A percentile compares a stretch with the other conserved stretches of the same genome.
phyloP scores from a whole-genome alignment of 2,329 filamentous ascomycete genomes.

The Phaeoacremonium minimum region DNA sequence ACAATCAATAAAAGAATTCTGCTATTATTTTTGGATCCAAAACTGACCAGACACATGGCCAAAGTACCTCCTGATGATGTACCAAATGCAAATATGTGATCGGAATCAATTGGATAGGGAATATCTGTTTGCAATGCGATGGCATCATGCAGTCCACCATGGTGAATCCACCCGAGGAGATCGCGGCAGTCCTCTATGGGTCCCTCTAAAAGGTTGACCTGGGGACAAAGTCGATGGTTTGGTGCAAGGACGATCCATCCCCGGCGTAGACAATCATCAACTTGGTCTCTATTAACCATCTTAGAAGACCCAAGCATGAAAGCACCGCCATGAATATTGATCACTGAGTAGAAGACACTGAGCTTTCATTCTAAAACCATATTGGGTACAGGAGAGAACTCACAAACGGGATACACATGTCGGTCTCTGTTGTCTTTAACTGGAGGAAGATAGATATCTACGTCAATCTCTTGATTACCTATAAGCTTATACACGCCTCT shows the following conservation, averaged over 20 bases:
- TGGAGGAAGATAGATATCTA: no score
- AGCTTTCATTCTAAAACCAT: background rate
- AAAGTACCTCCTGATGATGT: slow-evolving; percentile 29
- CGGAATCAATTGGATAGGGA: slow-evolving; percentile 15
- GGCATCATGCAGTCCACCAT: slow-evolving; percentile 17
- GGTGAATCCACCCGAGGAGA: slow-evolving; percentile 26
- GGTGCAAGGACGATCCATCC: slow-evolving; percentile 32
- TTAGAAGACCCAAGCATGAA: slow-evolving; percentile 34
- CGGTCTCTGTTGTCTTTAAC: no score
- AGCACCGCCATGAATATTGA: slow-evolving; percentile 37
- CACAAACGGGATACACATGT: no score
- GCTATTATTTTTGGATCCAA: background rate
- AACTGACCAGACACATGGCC: slow-evolving; percentile 27
- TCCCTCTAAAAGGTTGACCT: slow-evolving; percentile 22
- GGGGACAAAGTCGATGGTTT: slow-evolving; percentile 24
- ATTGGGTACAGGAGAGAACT: background rate
- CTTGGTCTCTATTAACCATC: slow-evolving; percentile 31
- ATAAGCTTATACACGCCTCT: no score
- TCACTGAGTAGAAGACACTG: slow-evolving; percentile 20
- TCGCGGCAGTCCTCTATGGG: slow-evolving; percentile 27
- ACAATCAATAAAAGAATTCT: background rate
- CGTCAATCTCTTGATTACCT: no score
- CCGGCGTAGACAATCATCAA: slow-evolving; percentile 28
- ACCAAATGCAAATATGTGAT: slow-evolving; percentile 27
- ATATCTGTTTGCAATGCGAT: slow-evolving; percentile 8